These are phyloP conservation scores for Pestalotiopsis sp. DNA, from an alignment of 2,329 filamentous ascomycete genomes.

Conservation along the genomic window DNA sequence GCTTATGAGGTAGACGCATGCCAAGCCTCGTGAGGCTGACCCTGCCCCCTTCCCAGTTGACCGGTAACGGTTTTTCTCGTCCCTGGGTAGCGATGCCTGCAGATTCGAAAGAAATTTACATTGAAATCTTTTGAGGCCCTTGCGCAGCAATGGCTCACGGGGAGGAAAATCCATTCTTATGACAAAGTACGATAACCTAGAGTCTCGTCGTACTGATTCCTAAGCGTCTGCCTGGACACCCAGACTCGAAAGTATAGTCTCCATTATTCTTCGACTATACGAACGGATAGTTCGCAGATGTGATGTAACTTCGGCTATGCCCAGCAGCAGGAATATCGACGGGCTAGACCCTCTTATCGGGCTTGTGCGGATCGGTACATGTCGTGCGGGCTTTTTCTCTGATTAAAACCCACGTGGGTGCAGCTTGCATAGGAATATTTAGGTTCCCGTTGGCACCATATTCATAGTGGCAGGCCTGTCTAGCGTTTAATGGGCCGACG, in stretches of 20 bases:
- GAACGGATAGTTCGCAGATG: neutral
- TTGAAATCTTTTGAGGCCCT: neutral
- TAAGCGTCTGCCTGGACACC: neutral
- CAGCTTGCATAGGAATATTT: neutral
- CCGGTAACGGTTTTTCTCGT: neutral
- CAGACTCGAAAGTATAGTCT: neutral
- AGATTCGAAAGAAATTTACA: neutral
- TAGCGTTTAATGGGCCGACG: neutral
- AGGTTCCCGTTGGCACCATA: neutral
- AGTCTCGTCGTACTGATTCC: neutral
- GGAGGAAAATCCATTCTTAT: neutral
- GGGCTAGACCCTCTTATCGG: neutral
- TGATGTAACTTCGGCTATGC: neutral
- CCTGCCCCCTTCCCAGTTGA: neutral
- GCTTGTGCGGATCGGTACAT: neutral
- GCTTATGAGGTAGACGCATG: neutral
- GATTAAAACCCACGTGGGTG: neutral
- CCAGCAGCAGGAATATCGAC: neutral
- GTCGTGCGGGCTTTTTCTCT: neutral
- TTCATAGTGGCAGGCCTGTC: neutral
- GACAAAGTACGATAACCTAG: neutral
- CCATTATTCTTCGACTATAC: neutral
- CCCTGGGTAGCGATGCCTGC: neutral
- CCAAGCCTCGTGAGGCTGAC: constrained; percentile 7
- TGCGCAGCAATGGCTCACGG: neutral